Evolutionary conservation across 1,284 basidiomycete species (phyloP), one percentile per base, ranked within the genome.

Genomic region (Sporisorium iseilematis-ciliati): DNA sequence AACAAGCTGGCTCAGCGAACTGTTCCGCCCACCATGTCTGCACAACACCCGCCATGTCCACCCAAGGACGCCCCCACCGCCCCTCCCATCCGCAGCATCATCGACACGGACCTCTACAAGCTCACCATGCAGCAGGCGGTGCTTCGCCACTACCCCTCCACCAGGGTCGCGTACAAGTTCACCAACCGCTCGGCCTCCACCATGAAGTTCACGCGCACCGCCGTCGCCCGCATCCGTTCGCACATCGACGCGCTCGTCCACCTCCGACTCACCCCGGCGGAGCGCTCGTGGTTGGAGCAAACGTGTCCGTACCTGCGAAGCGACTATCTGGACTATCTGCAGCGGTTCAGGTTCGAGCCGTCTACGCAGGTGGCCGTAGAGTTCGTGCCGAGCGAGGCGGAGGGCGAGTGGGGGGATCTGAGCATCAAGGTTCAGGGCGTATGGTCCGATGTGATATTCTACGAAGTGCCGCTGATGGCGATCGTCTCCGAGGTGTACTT

Each of bases 21-120:
- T 18, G 14, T 8, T 12, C 52, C 3, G 1, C n/a, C 8, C 38
- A 45, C 6, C n/a, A 56, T 56, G 54, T 23, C 54, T 21, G 42
- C 54, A 25, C 51, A 12, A 11, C 41, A 5, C 5, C 54, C 4
- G 11, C 42, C 4, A 5, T 10, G 20, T 23, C 25, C 12, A 21
- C 38, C 11, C 67, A 61, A 71, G 18, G 62, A 71, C 62, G 68
- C 18, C 5, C 54, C 46, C 1, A 53, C 57, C 20, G 38, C 60
- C 2, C 1, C 66, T 5, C 70, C 75, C 3, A 61, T 81, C 25
- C 57, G 74, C 18, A 94, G 93, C 31, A 88, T 98, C 59, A 89
- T 99, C 60, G 96, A 98, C 86, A 97, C 95, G 0, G 96, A 99
- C 85, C 87, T 97, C 43, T 98, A 99, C 91, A 99, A 97, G 93